These are phyloP conservation scores for Dendrocalamus latiflorus DNA, from an alignment of 202 grass and related monocot species.

Conservation along the genomic window DNA sequence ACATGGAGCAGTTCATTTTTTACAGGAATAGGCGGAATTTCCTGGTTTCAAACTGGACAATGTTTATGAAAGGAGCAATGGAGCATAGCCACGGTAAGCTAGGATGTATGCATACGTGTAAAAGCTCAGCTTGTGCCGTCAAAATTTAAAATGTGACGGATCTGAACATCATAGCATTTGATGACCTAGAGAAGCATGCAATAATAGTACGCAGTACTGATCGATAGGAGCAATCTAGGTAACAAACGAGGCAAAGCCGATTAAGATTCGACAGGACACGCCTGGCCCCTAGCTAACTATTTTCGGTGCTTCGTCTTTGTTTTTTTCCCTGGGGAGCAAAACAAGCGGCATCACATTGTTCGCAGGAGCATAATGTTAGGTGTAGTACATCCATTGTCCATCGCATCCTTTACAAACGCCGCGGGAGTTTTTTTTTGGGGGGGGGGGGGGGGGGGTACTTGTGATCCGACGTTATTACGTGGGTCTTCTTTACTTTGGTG, in stretches of 20 bases:
- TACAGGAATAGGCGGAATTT: too few relatives aligned
- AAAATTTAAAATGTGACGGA: too few relatives aligned
- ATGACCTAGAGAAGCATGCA: neutral
- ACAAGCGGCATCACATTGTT: neutral
- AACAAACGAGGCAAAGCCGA: neutral
- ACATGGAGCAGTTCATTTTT: too few relatives aligned
- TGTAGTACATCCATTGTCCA: neutral
- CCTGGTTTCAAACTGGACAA: too few relatives aligned
- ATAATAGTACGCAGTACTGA: too few relatives aligned
- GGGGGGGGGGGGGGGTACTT: neutral
- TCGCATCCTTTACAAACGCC: conserved; percentile 19
- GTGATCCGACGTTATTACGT: conserved; percentile 9
- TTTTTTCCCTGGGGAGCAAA: neutral
- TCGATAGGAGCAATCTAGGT: neutral
- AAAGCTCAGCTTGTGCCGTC: too few relatives aligned
- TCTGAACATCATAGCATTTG: too few relatives aligned
- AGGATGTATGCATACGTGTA: too few relatives aligned
- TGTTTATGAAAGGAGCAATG: too few relatives aligned
- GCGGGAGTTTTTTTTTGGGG: too few relatives aligned
- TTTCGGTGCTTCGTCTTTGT: neutral
- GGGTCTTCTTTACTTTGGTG: conserved; percentile 20
- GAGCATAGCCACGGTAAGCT: too few relatives aligned
- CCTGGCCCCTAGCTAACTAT: neutral
- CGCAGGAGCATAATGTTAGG: too few relatives aligned
- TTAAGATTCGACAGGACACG: neutral